Base-by-base conservation (phyloP, 345 rosid species). In the Populus deltoides region DNA sequence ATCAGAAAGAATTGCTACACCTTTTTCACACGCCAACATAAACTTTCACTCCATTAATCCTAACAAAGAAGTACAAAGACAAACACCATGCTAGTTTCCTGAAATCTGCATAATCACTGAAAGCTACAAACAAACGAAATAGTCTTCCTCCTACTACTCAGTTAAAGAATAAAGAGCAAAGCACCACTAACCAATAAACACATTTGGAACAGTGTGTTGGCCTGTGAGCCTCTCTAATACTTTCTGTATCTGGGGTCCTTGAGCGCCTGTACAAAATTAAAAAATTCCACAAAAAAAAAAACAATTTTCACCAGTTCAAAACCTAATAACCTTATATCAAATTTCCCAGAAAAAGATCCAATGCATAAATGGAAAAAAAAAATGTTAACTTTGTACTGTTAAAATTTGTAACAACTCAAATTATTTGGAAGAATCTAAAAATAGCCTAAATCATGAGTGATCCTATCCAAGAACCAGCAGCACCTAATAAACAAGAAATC, bases 131-230 rank as follows among this genome's bases (percentile, higher is more conserved):
- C 3, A 47, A 47, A 47, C 6, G 53, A 47, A 15, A 47, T 13
- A 47, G 53, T 13, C 18, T 15, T 47, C 17, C 17, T 47, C 17
- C 17, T 47, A 15, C 53, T 4, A 47, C 53, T 47, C 12, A 67
- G 9, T 13, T 31, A 67, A 67, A 67, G 22, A 67, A 11, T 16
- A 53, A 38, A 12, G 59, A 16, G 8, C 24, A 53, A 67, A 77
- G 65, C 57, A 76, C 12, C 24, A 79, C 88, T 39, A 76, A 96
- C 99, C 97, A 16, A 96, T 90, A 72, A 96, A 96, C 53, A 96
- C 97, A 88, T 92, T 96, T 66, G 99, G 99, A 78, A 93, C 99
- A 5, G 97, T 93, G 66, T 86, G 93, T 80, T 96, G 99, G 29
- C 97, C 97, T 11, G 99, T 93, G 51, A 96, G 90, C 81, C 90